phyloP scores from a whole-genome alignment of 169 alveolate species.

The Plasmodium relictum region DNA sequence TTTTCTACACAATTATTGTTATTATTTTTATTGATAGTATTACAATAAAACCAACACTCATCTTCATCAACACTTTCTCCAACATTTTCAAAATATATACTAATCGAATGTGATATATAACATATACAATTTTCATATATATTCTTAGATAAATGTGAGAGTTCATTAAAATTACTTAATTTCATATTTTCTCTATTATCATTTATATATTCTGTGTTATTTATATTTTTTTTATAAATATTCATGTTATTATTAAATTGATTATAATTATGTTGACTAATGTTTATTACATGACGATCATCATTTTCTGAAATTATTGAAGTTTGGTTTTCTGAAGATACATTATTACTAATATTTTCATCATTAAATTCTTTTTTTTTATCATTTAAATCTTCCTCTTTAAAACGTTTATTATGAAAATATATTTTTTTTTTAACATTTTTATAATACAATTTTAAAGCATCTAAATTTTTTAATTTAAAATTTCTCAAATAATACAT shows the following conservation, averaged over 20 bases:
- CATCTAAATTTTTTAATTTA: neutral
- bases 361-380: neutral
- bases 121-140: constrained; percentile 14
- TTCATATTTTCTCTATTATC: neutral
- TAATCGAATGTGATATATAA: constrained; percentile 34
- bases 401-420: too few relatives aligned
- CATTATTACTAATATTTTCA: too few relatives aligned
- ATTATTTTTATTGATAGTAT: neutral
- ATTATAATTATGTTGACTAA: too few relatives aligned
- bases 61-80: constrained; percentile 62
- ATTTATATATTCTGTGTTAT: neutral
- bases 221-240: neutral
- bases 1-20: neutral
- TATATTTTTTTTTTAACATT: neutral
- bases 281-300: too few relatives aligned
- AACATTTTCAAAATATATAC: constrained; percentile 56
- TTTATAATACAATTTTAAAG: neutral
- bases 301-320: too few relatives aligned
- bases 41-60: constrained; percentile 65
- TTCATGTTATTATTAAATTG: too few relatives aligned
- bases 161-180: neutral
- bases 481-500: constrained; percentile 6
- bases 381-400: neutral
- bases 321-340: too few relatives aligned
- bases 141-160: neutral